Percentiles rank a stretch among this genome's conserved stretches.
Evolutionary conservation across 345 rosid species (phyloP).

Genomic region (Aethionema arabicum): DNA sequence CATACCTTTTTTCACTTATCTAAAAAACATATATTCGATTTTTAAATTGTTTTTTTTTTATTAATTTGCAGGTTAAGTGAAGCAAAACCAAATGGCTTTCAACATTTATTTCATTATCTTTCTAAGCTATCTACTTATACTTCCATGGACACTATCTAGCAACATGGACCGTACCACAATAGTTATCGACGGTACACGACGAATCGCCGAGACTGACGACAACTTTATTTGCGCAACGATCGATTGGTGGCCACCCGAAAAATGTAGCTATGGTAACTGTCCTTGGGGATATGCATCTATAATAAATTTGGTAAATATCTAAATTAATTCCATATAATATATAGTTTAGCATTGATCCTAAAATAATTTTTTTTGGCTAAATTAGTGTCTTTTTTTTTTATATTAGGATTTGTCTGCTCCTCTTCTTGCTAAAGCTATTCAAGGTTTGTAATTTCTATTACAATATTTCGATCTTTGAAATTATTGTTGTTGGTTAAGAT

Average conservation of each 20-base stretch:
- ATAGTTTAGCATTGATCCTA: neutral
- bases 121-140: constrained; percentile 38
- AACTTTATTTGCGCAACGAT: constrained; percentile 86
- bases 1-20: too few species aligned
- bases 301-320: constrained; percentile 63
- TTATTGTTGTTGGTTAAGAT: too few species aligned
- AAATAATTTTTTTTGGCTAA: neutral
- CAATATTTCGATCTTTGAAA: too few species aligned
- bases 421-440: constrained; percentile 71
- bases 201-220: constrained; percentile 67
- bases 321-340: too few species aligned
- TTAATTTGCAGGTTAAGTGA: constrained; percentile 1
- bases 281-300: constrained; percentile 87
- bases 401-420: constrained; percentile 77
- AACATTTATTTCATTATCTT: constrained; percentile 37
- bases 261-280: constrained; percentile 84
- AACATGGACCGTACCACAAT: constrained; percentile 47
- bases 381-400: neutral
- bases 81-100: constrained; percentile 30
- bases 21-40: too few species aligned
- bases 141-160: constrained; percentile 35
- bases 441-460: constrained; percentile 47
- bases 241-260: constrained; percentile 99
- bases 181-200: constrained; percentile 50
- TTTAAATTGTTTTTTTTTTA: neutral